phyloP scores from a whole-genome alignment of 2,329 filamentous ascomycete species.

The Westerdykella ornata region DNA sequence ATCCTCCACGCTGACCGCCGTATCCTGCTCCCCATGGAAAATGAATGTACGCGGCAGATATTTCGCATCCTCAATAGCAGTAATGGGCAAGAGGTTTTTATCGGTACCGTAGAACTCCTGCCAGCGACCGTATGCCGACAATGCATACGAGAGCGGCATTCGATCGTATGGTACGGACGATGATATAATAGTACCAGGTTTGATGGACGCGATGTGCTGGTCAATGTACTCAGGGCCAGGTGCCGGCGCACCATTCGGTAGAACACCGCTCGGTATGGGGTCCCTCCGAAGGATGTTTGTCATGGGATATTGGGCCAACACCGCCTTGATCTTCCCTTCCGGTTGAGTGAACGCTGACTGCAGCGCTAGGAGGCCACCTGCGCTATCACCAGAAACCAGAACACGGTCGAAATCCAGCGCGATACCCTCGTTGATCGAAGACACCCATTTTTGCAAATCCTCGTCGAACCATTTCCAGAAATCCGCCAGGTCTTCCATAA shows the following conservation, averaged over 20 bases:
- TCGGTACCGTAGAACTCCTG: conserved; percentile 24
- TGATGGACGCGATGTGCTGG: conserved; percentile 15
- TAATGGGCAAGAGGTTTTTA: conserved; percentile 21
- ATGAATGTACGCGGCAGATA: conserved; percentile 27
- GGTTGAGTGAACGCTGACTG: conserved; percentile 23
- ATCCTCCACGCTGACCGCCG: conserved; percentile 22
- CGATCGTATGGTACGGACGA: conserved; percentile 16
- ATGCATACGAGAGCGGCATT: conserved; percentile 9
- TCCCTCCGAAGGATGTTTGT: conserved; percentile 12
- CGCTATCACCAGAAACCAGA: conserved; percentile 33
- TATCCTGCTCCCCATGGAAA: conserved; percentile 27
- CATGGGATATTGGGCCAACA: conserved; percentile 28
- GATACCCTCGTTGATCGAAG: conserved; percentile 35
- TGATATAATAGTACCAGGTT: conserved; percentile 15
- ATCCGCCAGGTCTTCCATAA: conserved; percentile 44
- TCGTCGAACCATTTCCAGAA: conserved; percentile 46
- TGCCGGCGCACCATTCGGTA: conserved; percentile 2
- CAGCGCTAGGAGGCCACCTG: conserved; percentile 37
- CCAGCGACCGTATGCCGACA: conserved; percentile 18
- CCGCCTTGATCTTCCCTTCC: conserved; percentile 15
- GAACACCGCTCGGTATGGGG: not conserved
- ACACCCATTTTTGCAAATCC: conserved; percentile 46
- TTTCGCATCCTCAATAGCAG: conserved; percentile 17
- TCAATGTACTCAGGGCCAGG: conserved; percentile 15
- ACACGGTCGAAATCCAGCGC: conserved; percentile 22